These are phyloP conservation scores for carrot (Daucus carota) DNA, from an alignment of 129 eudicot genomes.

Conservation along the genomic window DH1_v3.0 NC_030385.2:43244501-43245000, in stretches of 20 bases:
- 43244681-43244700: not conserved
- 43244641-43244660: too few species aligned
- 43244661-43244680: too few species aligned
- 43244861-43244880: not conserved
- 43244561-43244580: too few species aligned
- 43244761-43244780: not conserved
- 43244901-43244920: not conserved
- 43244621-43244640: too few species aligned
- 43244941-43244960: conserved; percentile 26
- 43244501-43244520: not conserved
- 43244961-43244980: conserved; percentile 9
- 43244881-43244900: not conserved
- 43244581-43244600: too few species aligned
- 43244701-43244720: too few species aligned
- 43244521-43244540: too few species aligned
- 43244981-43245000: not conserved
- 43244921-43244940: conserved; percentile 31
- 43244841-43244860: conserved; percentile 5
- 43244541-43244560: too few species aligned
- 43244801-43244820: not conserved
- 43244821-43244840: not conserved
- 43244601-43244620: too few species aligned
- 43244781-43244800: not conserved
- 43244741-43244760: not conserved
- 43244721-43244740: not conserved